A percentile compares a stretch with the other conserved stretches of the same genome.
Evolutionary conservation across 1,284 basidiomycete species (phyloP).

Genomic region (Phlebopus sp.): DNA sequence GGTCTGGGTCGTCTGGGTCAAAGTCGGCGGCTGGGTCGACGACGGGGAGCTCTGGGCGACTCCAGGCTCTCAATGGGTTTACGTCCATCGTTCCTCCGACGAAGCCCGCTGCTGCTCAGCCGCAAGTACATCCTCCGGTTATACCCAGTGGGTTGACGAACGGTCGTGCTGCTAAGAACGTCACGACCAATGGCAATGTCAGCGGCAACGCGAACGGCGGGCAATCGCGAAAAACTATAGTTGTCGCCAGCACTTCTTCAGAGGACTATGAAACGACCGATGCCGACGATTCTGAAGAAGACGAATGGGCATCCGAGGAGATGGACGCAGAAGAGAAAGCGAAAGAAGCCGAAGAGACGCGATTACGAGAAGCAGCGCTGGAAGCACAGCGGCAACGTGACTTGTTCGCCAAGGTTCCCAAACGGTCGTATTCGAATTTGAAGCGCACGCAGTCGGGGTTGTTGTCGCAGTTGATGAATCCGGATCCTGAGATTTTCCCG

Average conservation of each 20-base stretch:
- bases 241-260: constrained; percentile 30
- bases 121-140: constrained; percentile 15
- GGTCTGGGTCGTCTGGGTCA: constrained; percentile 53
- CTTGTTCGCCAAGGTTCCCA: constrained; percentile 76
- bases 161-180: constrained; percentile 14
- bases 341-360: constrained; percentile 33
- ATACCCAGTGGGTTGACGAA: constrained; percentile 17
- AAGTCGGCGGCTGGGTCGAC: constrained; percentile 32
- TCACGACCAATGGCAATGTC: constrained; percentile 11
- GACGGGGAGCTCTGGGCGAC: constrained; percentile 2
- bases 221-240: constrained; percentile 34
- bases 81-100: constrained; percentile 10
- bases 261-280: constrained; percentile 48
- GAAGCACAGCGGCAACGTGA: constrained; percentile 69
- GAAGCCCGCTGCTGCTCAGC: constrained; percentile 7
- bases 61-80: constrained; percentile 14
- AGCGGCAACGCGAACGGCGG: constrained; percentile 11
- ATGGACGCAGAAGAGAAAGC: constrained; percentile 38
- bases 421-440: constrained; percentile 60
- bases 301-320: constrained; percentile 53
- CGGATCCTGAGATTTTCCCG: constrained; percentile 60
- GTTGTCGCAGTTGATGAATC: constrained; percentile 67
- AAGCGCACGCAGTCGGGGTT: constrained; percentile 55
- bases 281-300: constrained; percentile 47
- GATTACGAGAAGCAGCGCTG: constrained; percentile 45